Conservation (phyloP, 331 rosid genomes). For the Acacia pycnantha region DNA sequence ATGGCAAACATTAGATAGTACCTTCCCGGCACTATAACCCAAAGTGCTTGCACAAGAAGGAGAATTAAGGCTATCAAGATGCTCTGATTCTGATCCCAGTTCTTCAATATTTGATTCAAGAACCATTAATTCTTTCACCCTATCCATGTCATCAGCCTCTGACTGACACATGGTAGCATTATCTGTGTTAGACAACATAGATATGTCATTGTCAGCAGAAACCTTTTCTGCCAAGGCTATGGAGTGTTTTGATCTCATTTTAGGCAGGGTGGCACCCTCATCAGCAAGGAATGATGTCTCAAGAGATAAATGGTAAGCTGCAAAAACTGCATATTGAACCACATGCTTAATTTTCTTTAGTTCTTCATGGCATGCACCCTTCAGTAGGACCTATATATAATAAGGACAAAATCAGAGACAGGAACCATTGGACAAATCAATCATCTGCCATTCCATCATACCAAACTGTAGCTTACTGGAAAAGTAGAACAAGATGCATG, state of each 20-base stretch:
- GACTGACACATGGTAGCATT: slow-evolving; percentile 24
- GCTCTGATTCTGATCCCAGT: slow-evolving; percentile 20
- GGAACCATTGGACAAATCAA: not conserved
- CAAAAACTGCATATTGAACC: slow-evolving; percentile 67
- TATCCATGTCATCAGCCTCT: slow-evolving; percentile 24
- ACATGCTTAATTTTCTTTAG: slow-evolving; percentile 69
- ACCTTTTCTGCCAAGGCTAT: slow-evolving; percentile 30
- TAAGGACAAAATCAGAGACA: slow-evolving; percentile 27
- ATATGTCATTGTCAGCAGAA: slow-evolving; percentile 23
- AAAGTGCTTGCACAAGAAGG: slow-evolving; percentile 28
- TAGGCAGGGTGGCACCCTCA: slow-evolving; percentile 74
- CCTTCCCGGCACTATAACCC: slow-evolving; percentile 18
- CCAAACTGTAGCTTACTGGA: not conserved
- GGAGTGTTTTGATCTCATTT: slow-evolving; percentile 39
- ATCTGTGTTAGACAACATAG: slow-evolving; percentile 23
- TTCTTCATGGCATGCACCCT: slow-evolving; percentile 57
- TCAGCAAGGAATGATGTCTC: slow-evolving; percentile 80
- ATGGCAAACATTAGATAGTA: slow-evolving; percentile 25
- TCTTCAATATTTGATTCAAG: slow-evolving; percentile 33
- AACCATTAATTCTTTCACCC: slow-evolving; percentile 23
- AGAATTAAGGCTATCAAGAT: slow-evolving; percentile 31
- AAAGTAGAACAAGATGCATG: not conserved
- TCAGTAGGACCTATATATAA: slow-evolving; percentile 64
- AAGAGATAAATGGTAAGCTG: slow-evolving; percentile 74
- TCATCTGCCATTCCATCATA: not conserved